These are phyloP conservation scores for Botryococcus braunii DNA, from an alignment of 163 green algal genomes.

Conservation along the genomic window DNA sequence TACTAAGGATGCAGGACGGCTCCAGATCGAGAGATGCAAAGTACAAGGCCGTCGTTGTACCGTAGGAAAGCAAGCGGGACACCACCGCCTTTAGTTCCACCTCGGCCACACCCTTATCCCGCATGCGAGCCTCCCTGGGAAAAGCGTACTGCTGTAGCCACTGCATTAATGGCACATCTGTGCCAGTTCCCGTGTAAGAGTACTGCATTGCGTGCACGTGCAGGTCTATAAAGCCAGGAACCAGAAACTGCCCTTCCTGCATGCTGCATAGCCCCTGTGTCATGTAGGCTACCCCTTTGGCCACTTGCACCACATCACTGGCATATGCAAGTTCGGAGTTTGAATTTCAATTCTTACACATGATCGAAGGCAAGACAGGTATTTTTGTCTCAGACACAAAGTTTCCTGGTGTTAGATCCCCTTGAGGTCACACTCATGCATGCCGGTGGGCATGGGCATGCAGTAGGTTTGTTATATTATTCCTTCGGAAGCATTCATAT, in stretches of 20 bases:
- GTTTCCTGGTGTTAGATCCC: neutral
- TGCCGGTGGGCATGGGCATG: neutral
- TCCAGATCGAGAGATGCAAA: slow-evolving; percentile 43
- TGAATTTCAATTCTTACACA: neutral
- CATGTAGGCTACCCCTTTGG: too few species aligned
- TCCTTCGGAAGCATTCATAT: too few species aligned
- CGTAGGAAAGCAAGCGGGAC: slow-evolving; percentile 32
- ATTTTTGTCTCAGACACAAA: neutral
- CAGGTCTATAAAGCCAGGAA: slow-evolving; percentile 58
- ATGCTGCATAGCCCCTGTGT: neutral
- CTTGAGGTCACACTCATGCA: neutral
- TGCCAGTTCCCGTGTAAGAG: slow-evolving; percentile 51
- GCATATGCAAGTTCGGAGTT: neutral
- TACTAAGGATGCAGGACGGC: slow-evolving; percentile 33
- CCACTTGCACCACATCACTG: neutral
- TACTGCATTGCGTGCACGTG: slow-evolving; percentile 47
- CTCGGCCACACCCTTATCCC: neutral
- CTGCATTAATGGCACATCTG: slow-evolving; percentile 54
- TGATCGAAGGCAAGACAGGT: neutral
- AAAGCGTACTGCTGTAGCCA: slow-evolving; percentile 66
- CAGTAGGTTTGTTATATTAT: too few species aligned
- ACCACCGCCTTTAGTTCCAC: slow-evolving; percentile 34
- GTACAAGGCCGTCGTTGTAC: slow-evolving; percentile 51
- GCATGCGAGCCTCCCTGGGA: slow-evolving; percentile 35
- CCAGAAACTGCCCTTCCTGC: slow-evolving; percentile 44